These are phyloP conservation scores for Phaeomoniella chlamydospora DNA, from an alignment of 2,329 filamentous ascomycete species.

Conservation along the genomic window DNA sequence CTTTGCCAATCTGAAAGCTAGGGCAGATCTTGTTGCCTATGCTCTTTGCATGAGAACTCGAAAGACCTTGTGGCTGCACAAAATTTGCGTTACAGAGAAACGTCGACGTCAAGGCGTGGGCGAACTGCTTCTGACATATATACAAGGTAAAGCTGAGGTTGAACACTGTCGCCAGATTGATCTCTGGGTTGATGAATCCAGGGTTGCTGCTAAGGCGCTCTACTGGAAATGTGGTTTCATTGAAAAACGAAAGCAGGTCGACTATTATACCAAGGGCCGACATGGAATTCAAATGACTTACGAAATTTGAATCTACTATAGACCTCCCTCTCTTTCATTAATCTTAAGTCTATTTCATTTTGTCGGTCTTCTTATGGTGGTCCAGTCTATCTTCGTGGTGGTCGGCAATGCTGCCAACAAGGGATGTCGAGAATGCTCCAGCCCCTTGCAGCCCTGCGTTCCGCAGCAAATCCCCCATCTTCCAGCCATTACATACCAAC, in stretches of 20 bases:
- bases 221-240: constrained; percentile 31
- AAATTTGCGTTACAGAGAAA: constrained; percentile 33
- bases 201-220: constrained; percentile 27
- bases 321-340: constrained; percentile 27
- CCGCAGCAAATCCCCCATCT: background rate
- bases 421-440: constrained; percentile 8
- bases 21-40: constrained; percentile 26
- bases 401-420: constrained; percentile 1
- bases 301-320: background rate
- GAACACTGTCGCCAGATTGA: constrained; percentile 33
- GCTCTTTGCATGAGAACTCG: constrained; percentile 30
- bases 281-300: constrained; percentile 28
- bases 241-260: constrained; percentile 27
- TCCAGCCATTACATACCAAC: background rate
- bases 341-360: constrained; percentile 8
- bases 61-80: constrained; percentile 32
- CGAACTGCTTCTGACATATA: constrained; percentile 26
- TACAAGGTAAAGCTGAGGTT: constrained; percentile 25
- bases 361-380: constrained; percentile 3
- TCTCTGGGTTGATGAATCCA: constrained; percentile 36
- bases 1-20: no score
- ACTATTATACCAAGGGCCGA: constrained; percentile 36
- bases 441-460: constrained; percentile 3
- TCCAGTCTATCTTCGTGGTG: background rate
- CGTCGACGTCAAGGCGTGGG: constrained; percentile 33